Conservation (phyloP, 2,329 filamentous ascomycete species). For the Huntiella omanensis region DNA sequence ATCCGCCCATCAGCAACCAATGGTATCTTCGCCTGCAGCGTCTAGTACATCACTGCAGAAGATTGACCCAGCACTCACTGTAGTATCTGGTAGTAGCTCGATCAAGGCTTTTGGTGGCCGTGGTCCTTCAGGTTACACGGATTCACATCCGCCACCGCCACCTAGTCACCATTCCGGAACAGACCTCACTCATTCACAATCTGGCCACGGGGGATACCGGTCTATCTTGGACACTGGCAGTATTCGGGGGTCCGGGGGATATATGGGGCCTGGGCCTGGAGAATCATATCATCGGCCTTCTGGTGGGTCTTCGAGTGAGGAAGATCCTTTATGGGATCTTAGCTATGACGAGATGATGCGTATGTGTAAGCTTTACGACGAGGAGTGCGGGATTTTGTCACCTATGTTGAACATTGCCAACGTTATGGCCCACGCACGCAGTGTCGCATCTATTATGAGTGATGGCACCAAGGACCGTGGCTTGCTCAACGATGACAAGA, state of each 20-base stretch:
- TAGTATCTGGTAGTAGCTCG: slow-evolving; percentile 9
- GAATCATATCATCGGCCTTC: slow-evolving; percentile 5
- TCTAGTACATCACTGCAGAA: slow-evolving; percentile 10
- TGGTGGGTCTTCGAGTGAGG: not conserved
- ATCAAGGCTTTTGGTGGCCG: slow-evolving; percentile 5
- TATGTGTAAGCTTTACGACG: slow-evolving; percentile 63
- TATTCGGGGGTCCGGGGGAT: slow-evolving; percentile 1
- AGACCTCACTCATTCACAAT: slow-evolving; percentile 8
- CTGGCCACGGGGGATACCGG: slow-evolving; percentile 7
- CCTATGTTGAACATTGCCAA: slow-evolving; percentile 60
- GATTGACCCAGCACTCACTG: slow-evolving; percentile 9
- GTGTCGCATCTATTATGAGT: slow-evolving; percentile 56
- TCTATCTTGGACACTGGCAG: slow-evolving; percentile 8
- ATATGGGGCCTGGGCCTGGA: not conserved
- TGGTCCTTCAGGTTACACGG: slow-evolving; percentile 4
- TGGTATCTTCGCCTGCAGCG: slow-evolving; percentile 6
- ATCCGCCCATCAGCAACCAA: slow-evolving; percentile 1
- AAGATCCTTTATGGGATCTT: slow-evolving; percentile 66
- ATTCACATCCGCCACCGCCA: slow-evolving; percentile 5
- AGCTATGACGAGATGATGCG: slow-evolving; percentile 63
- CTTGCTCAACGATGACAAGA: slow-evolving; percentile 29
- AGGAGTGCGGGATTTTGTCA: slow-evolving; percentile 86
- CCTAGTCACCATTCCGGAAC: slow-evolving; percentile 10
- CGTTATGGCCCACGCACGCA: slow-evolving; percentile 50
- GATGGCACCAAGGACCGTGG: slow-evolving; percentile 18